Percentiles rank a stretch among this genome's conserved stretches.
Conservation (phyloP, 805 yeast species). For the Wickerhamiella brachini region DNA sequence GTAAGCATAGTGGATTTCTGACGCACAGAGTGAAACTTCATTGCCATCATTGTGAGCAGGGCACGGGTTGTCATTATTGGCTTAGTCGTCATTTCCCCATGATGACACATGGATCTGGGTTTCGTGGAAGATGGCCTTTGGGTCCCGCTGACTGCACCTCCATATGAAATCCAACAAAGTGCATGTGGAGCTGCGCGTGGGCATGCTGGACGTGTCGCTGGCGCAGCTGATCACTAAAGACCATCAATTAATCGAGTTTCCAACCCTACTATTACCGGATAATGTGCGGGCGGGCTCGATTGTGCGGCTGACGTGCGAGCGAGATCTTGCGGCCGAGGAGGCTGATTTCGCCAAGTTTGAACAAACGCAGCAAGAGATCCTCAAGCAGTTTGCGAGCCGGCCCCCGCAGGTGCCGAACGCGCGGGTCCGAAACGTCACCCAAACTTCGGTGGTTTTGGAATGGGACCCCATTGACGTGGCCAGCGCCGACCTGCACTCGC, state of each 20-base stretch:
- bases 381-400: slow-evolving; percentile 54
- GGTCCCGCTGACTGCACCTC: no score
- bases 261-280: slow-evolving; percentile 83
- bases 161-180: slow-evolving; percentile 31
- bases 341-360: slow-evolving; percentile 47
- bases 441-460: slow-evolving; percentile 85
- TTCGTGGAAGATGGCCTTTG: no score
- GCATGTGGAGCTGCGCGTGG: slow-evolving; percentile 86
- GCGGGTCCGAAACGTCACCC: slow-evolving; percentile 66
- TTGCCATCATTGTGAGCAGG: no score
- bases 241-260: slow-evolving; percentile 91
- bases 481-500: slow-evolving; percentile 60
- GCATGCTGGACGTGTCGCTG: slow-evolving; percentile 87
- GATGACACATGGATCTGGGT: no score
- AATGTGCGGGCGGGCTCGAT: slow-evolving; percentile 88
- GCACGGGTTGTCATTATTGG: neutral
- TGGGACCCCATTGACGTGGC: slow-evolving; percentile 86
- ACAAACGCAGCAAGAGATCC: slow-evolving; percentile 56
- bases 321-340: slow-evolving; percentile 53
- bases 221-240: slow-evolving; percentile 82
- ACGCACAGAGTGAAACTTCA: no score
- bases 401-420: slow-evolving; percentile 62
- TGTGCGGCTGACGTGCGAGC: slow-evolving; percentile 70
- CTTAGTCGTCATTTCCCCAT: neutral
- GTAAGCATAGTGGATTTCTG: neutral